Base-by-base conservation (phyloP, 2,329 filamentous ascomycete species). In the Fusarium albidum region DNA sequence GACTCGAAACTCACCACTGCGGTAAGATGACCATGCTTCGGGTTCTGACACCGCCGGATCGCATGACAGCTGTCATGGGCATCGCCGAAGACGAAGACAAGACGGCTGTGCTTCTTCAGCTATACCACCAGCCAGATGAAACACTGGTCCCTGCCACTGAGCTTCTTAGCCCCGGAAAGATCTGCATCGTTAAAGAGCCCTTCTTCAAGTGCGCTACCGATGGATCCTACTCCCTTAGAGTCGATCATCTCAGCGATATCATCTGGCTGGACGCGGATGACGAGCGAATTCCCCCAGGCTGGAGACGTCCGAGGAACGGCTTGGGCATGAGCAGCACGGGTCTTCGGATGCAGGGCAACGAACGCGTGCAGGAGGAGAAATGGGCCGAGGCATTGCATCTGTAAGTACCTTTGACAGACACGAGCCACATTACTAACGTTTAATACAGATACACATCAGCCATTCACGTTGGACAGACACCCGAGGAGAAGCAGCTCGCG, bases 201-300 rank as follows among this genome's bases (percentile, higher is more conserved):
- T 85, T 77, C 59, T 75, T 84, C 58, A 81, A 78, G 55, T 26
- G 63, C 1, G 70, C 71, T 18, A 65, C 63, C 0, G 65, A 76
- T 25, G 75, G 75, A 3, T 40, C 67, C 0, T 80, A 79, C 62
- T 71, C 68, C 0, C 28, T 85, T 18, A 73, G 80, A 6, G 77
- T 83, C 7, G 82, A 85, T 50, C 82, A 85, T 61, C 60, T 79
- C 13, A 77, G 75, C 13, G 82, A 85, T 49, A 57, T 84, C 14
- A 53, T 76, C 4, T 72, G 70, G 52, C 51, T 82, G 3, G 45
- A 68, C 1, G 43, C 57, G 0, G 38, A 59, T 14, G 74, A 82
- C 33, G 43, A 67, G n/a, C 71, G 65, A 5, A 64, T 82, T 11
- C 80, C 79, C 1, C 18, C 34, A 2, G 39, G 49, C n/a, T 81